phyloP scores from a whole-genome alignment of 2,329 filamentous ascomycete genomes.

The Taxawa tesnikishii region DNA sequence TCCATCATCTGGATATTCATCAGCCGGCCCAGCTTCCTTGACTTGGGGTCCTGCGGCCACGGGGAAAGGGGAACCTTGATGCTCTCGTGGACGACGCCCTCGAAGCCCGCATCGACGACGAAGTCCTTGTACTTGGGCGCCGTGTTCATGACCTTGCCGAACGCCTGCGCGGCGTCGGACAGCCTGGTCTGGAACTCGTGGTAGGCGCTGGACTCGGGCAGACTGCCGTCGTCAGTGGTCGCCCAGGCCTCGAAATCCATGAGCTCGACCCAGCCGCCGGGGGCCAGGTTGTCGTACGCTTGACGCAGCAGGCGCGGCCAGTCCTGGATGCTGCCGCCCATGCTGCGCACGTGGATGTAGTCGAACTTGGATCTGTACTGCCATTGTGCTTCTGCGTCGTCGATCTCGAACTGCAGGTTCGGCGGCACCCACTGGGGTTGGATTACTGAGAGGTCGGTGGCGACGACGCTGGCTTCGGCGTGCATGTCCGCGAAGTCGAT shows the following conservation, averaged over 20 bases:
- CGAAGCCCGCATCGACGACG: slow-evolving; percentile 26
- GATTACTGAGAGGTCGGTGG: slow-evolving; percentile 37
- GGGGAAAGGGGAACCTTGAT: slow-evolving; percentile 28
- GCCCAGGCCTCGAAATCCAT: slow-evolving; percentile 26
- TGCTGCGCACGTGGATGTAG: slow-evolving; percentile 32
- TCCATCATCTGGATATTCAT: slow-evolving; percentile 3
- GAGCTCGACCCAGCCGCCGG: slow-evolving; percentile 26
- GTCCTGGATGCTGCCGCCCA: slow-evolving; percentile 33
- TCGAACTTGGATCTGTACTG: slow-evolving; percentile 25
- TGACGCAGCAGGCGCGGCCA: slow-evolving; percentile 30
- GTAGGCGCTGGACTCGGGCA: slow-evolving; percentile 9
- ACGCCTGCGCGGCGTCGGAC: not conserved
- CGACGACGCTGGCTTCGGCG: slow-evolving; percentile 24
- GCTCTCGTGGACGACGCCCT: slow-evolving; percentile 27
- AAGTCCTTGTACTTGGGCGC: slow-evolving; percentile 9
- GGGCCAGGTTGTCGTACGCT: slow-evolving; percentile 17
- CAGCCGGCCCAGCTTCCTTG: slow-evolving; percentile 2
- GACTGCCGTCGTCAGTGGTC: slow-evolving; percentile 22
- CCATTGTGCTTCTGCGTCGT: slow-evolving; percentile 31
- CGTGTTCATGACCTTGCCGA: slow-evolving; percentile 4
- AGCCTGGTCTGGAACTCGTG: slow-evolving; percentile 2
- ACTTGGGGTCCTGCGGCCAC: slow-evolving; percentile 12
- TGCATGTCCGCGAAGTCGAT: slow-evolving; percentile 21
- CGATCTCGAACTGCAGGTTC: slow-evolving; percentile 35
- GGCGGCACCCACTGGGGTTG: slow-evolving; percentile 35